Base-by-base conservation (phyloP, 306 rosid species). In the Castanea mollissima region DNA sequence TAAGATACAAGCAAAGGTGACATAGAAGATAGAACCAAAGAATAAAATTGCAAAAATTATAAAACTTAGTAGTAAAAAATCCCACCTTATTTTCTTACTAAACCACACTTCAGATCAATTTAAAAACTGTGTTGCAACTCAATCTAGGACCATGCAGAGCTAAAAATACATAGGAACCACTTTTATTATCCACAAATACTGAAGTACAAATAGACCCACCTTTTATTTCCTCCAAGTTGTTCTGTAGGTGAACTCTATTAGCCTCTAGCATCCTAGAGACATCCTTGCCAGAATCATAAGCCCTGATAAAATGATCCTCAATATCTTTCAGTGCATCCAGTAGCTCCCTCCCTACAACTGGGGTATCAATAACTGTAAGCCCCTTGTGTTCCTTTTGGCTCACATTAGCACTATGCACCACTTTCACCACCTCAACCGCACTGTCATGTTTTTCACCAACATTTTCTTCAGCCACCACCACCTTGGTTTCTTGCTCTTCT, bases 181-280 rank as follows among this genome's bases (percentile, higher is more conserved):
- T 71, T 41, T 1, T 23, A 5, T 1, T 15, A 27, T 7, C 70
- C 25, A 20, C 64, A 65, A 51, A 56, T 60, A 65, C 7, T 32
- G n/a, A 77, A 20, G 41, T 15, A 29, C 3, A n/a, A 21, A 54
- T 9, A 60, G 29, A 46, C 82, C 84, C 85, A 93, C 99, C 99
- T 93, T 93, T 91, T 4, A 91, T 89, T 84, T 91, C 94, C 74
- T 93, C 97, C 85, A 96, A 85, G 85, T 90, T 87, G 84, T 97
- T 88, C 77, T 89, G 99, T 77, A 93, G 85, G 56, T 89, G 97
- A 32, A 90, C 77, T 74, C 83, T 90, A 82, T 91, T 93, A 88
- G 96, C 98, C 84, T 93, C 99, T 34, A 96, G 85, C 99, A 96
- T 93, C 83, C 87, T 93, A 27, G 96, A 89, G 5, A 96, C 92